Base-by-base conservation (phyloP, 495 filamentous ascomycete genomes). In the Hamigera avellanea region DNA sequence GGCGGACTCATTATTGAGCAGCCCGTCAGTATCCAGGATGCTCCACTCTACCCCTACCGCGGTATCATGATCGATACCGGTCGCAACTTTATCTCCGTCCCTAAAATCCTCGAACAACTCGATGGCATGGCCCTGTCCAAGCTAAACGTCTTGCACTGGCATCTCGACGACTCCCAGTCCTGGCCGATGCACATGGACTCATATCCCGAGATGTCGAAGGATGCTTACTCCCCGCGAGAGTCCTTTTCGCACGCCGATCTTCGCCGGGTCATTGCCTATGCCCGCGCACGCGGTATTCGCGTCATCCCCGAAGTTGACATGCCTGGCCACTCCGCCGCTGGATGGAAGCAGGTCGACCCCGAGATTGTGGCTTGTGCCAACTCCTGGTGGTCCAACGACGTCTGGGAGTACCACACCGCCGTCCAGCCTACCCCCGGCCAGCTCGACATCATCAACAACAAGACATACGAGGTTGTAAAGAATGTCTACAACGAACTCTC, bases 371-470 rank as follows among this genome's bases (percentile, higher is more conserved):
- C 69, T 1, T 75, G 71, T 42, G 52, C 44, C 10, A 46, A 75
- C 43, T 63, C 65, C 0, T 75, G 71, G 71, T 75, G 71, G 71
- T 69, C 64, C 14, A 73, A 75, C 36, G 70, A 75, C 35, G 51
- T 56, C 30, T 73, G 58, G 59, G 37, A 58, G 2, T 41, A 56
- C 8, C 70, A 75, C 45, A 75, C 69, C 2, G 67, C 69, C 17
- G 66, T 75, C 7, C 64, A 75, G 54, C 71, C 71, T 1, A 69
- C 66, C 38, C 71, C 71, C 0, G 71, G 71, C 19, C 71, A 75
- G 36, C 57, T 75, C 31, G 71, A 75, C 42, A 70, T 72, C 43
- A 59, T 73, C 42, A 65, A 70, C 46, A 53, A 59, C 48, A 63
- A 64, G 37, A 75, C 71, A 15, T 75, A 75, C 42, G 62, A 66